Percentiles rank a stretch among this genome's conserved stretches.
phyloP scores from a whole-genome alignment of 192 early-diverging fungal species.

The Coemansia sp. region DNA sequence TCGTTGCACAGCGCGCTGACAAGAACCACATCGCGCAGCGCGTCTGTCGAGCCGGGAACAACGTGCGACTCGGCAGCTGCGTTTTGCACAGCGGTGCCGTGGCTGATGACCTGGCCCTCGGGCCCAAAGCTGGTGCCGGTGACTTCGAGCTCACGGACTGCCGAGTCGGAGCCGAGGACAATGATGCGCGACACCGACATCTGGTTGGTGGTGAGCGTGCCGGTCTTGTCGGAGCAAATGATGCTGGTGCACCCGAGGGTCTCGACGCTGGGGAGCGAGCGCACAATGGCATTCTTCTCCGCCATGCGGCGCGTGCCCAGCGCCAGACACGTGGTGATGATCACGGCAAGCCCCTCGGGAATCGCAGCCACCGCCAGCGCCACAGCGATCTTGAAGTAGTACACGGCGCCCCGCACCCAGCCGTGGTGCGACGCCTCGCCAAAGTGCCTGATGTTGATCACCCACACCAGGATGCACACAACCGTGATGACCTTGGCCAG shows the following conservation, averaged over 20 bases:
- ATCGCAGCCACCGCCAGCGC: conserved; percentile 98
- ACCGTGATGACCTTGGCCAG: conserved; percentile 70
- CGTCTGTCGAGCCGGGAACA: conserved; percentile 71
- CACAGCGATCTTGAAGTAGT: conserved; percentile 99
- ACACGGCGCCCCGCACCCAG: conserved; percentile 94
- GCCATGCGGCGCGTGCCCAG: conserved; percentile 99
- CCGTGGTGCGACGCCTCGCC: conserved; percentile 82
- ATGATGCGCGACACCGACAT: conserved; percentile 82
- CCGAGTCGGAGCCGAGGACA: conserved; percentile 56
- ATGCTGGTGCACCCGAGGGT: conserved; percentile 96
- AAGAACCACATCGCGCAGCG: conserved; percentile 30
- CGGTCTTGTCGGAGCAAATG: conserved; percentile 99
- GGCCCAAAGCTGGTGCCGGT: conserved; percentile 89
- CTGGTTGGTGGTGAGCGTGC: conserved; percentile 97
- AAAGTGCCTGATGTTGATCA: conserved; percentile 98
- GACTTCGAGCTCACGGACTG: conserved; percentile 70
- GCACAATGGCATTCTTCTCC: conserved; percentile 91
- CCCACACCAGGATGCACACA: conserved; percentile 89
- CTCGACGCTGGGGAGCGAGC: conserved; percentile 89
- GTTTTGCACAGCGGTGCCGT: conserved; percentile 51
- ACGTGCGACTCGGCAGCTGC: conserved; percentile 59
- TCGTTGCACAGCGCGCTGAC: conserved; percentile 93
- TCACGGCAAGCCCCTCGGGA: conserved; percentile 97
- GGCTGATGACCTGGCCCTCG: conserved; percentile 62
- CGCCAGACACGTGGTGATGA: conserved; percentile 97